Evolutionary conservation across 306 rosid species (phyloP).

Genomic region (Sphenostylis stenocarpa): DNA sequence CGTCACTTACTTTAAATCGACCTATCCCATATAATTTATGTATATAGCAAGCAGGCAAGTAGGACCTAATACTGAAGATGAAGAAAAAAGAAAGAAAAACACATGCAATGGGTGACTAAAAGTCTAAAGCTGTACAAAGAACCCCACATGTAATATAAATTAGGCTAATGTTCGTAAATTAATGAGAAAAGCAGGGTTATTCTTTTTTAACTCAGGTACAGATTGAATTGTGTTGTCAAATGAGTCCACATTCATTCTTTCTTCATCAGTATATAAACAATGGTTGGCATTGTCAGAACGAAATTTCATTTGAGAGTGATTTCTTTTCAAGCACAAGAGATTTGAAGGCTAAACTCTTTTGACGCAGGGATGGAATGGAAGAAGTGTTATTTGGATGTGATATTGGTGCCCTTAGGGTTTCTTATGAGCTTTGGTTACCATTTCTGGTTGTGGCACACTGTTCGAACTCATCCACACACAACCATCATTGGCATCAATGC

Average conservation of each 20-base stretch:
- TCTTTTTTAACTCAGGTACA: background rate
- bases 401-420: constrained; percentile 75
- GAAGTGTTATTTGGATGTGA: constrained; percentile 78
- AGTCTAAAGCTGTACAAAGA: background rate
- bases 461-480: constrained; percentile 61
- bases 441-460: constrained; percentile 78
- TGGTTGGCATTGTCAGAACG: constrained; percentile 6
- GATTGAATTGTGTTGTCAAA: constrained; percentile 38
- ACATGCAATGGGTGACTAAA: background rate
- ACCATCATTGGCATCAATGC: constrained; percentile 86
- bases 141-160: constrained; percentile 26
- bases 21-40: background rate
- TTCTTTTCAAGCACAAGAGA: background rate
- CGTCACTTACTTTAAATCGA: background rate
- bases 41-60: background rate
- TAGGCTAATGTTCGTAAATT: constrained; percentile 39
- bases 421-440: constrained; percentile 60
- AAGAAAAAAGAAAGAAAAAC: background rate
- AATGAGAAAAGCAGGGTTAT: constrained; percentile 39
- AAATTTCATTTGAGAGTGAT: constrained; percentile 1
- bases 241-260: constrained; percentile 55
- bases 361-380: constrained; percentile 69
- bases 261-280: constrained; percentile 39
- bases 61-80: background rate
- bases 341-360: background rate